These are phyloP conservation scores for Mycogone perniciosa DNA, from an alignment of 2,329 filamentous ascomycete species.

Conservation along the genomic window DNA sequence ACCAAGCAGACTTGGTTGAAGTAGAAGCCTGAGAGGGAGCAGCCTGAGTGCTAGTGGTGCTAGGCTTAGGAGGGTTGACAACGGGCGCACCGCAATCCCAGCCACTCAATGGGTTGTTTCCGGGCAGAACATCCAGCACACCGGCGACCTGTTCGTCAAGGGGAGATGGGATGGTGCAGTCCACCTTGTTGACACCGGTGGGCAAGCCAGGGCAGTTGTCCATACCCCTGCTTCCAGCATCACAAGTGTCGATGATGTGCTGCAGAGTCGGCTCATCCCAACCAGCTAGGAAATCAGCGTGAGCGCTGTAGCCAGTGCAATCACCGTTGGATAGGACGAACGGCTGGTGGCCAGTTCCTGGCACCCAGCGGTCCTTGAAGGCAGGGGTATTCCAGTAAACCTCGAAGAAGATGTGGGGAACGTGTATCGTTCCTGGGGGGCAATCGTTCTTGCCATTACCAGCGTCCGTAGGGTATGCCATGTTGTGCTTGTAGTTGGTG, in stretches of 20 bases:
- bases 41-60: neutral
- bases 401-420: constrained; percentile 53
- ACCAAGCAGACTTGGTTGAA: constrained; percentile 6
- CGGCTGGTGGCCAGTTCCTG: constrained; percentile 48
- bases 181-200: constrained; percentile 43
- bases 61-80: neutral
- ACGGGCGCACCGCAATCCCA: constrained; percentile 37
- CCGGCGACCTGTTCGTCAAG: constrained; percentile 41
- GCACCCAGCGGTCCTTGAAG: constrained; percentile 48
- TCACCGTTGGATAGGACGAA: constrained; percentile 68
- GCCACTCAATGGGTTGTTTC: constrained; percentile 48
- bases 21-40: neutral
- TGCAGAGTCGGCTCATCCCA: constrained; percentile 63
- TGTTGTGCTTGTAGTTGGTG: constrained; percentile 57
- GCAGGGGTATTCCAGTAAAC: constrained; percentile 54
- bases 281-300: constrained; percentile 67
- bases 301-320: constrained; percentile 60
- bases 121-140: constrained; percentile 44
- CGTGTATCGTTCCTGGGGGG: constrained; percentile 47
- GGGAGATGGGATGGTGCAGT: constrained; percentile 46
- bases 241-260: constrained; percentile 60
- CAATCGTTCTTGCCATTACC: constrained; percentile 47
- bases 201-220: constrained; percentile 55
- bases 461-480: constrained; percentile 51
- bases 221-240: constrained; percentile 53